These are phyloP conservation scores for Metschnikowia lunata DNA, from an alignment of 805 yeast genomes.

Conservation along the genomic window DNA sequence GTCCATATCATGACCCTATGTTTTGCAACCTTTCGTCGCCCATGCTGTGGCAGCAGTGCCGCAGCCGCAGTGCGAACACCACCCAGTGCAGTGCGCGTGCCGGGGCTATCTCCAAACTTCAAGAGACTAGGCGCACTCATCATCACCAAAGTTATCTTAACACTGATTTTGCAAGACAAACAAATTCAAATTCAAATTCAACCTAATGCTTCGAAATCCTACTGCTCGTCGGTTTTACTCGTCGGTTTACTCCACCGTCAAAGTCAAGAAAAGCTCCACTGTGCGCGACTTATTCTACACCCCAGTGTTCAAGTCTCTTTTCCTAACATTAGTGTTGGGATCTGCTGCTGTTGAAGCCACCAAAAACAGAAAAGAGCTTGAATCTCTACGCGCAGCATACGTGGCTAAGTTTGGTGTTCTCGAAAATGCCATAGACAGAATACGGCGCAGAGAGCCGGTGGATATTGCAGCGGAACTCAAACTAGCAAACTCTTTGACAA, in stretches of 20 bases:
- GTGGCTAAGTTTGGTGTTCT: slow-evolving; percentile 31
- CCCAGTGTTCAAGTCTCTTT: slow-evolving; percentile 35
- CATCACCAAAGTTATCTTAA: too few species aligned
- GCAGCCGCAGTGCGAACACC: too few species aligned
- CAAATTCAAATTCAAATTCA: too few species aligned
- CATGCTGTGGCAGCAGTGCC: too few species aligned
- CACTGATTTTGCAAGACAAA: too few species aligned
- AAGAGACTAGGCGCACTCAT: too few species aligned
- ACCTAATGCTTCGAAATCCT: background rate
- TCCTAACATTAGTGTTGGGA: slow-evolving; percentile 37
- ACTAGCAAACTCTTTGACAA: slow-evolving; percentile 41
- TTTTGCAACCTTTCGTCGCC: too few species aligned
- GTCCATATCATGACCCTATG: too few species aligned
- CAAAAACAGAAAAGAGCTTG: slow-evolving; percentile 42
- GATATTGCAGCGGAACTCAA: slow-evolving; percentile 41
- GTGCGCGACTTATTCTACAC: slow-evolving; percentile 28
- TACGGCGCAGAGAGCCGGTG: slow-evolving; percentile 32
- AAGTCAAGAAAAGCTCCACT: slow-evolving; percentile 18
- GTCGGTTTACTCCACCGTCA: slow-evolving; percentile 11
- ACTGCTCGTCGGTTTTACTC: slow-evolving; percentile 6
- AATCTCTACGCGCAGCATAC: slow-evolving; percentile 38
- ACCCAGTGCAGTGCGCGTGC: too few species aligned
- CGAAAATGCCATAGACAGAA: slow-evolving; percentile 26
- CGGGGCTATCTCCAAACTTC: too few species aligned
- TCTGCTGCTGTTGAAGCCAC: slow-evolving; percentile 47